Conservation (phyloP, 2,329 filamentous ascomycete species). For the Hypoxylon sp. region DNA sequence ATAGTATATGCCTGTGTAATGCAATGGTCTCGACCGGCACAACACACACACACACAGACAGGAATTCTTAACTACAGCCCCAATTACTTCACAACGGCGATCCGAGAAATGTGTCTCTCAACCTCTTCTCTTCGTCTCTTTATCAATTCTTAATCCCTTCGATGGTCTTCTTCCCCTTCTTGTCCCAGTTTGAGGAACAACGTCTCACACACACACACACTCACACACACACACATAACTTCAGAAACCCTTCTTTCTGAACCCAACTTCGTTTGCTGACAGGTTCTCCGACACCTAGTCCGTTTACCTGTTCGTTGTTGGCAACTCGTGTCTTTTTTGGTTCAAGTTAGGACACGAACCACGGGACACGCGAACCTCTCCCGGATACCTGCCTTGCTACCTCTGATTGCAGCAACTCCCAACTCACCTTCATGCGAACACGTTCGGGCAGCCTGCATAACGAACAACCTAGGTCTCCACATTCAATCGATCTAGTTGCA, state of each 20-base stretch:
- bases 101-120: slow-evolving; percentile 46
- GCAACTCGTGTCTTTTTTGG: slow-evolving; percentile 35
- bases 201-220: slow-evolving; percentile 47
- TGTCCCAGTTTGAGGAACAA: slow-evolving; percentile 44
- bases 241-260: slow-evolving; percentile 27
- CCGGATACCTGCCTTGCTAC: slow-evolving; percentile 50
- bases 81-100: slow-evolving; percentile 41
- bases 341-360: slow-evolving; percentile 43
- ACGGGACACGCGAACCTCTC: slow-evolving; percentile 45
- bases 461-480: slow-evolving; percentile 50
- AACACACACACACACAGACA: too few relatives aligned
- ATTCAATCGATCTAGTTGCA: slow-evolving; percentile 36
- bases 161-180: slow-evolving; percentile 36
- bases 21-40: slow-evolving; percentile 41
- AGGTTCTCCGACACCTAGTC: slow-evolving; percentile 38
- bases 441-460: slow-evolving; percentile 57
- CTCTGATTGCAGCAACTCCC: slow-evolving; percentile 49
- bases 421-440: slow-evolving; percentile 54
- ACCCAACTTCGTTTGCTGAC: slow-evolving; percentile 42
- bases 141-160: slow-evolving; percentile 41
- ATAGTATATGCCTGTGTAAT: slow-evolving; percentile 43
- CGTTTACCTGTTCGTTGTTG: slow-evolving; percentile 39
- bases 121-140: slow-evolving; percentile 41
- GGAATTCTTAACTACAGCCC: slow-evolving; percentile 41
- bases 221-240: slow-evolving; percentile 38